These are phyloP conservation scores for Sideroxylon spinosum DNA, from an alignment of 179 eudicot species.

Conservation along the genomic window DNA sequence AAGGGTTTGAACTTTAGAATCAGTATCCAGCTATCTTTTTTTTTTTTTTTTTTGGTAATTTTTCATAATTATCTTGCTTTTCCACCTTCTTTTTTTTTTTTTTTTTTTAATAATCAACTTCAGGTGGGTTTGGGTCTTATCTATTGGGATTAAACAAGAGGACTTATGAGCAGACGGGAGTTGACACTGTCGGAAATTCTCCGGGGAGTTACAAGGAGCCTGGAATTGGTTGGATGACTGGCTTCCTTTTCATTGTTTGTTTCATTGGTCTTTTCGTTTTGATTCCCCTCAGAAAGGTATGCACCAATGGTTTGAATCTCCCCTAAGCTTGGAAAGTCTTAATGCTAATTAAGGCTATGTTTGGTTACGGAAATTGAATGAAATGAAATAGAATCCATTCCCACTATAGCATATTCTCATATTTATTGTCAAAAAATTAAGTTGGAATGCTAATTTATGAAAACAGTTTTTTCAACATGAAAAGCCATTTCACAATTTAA, in stretches of 20 bases:
- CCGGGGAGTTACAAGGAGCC: conserved; percentile 70
- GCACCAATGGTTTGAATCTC: background rate
- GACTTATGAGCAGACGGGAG: conserved; percentile 66
- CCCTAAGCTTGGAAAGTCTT: background rate
- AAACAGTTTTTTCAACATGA: no score
- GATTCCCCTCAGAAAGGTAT: conserved; percentile 82
- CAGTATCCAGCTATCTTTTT: no score
- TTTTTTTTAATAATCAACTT: background rate
- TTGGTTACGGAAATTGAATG: no score
- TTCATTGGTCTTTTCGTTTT: conserved; percentile 77
- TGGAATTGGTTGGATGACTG: conserved; percentile 70
- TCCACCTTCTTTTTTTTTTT: background rate
- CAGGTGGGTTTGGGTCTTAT: conserved; percentile 82
- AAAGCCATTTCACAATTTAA: no score
- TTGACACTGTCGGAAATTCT: conserved; percentile 49
- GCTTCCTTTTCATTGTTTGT: conserved; percentile 62
- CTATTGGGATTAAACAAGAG: conserved; percentile 66
- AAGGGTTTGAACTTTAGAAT: no score
- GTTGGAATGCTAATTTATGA: no score
- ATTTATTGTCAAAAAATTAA: no score
- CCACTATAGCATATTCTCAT: no score
- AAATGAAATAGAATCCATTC: no score
- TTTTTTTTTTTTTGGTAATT: no score
- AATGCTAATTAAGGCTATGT: background rate
- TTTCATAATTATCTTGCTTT: background rate